phyloP scores from a whole-genome alignment of 1,139 yeast species.

The Saccharomyces uvarum region DNA sequence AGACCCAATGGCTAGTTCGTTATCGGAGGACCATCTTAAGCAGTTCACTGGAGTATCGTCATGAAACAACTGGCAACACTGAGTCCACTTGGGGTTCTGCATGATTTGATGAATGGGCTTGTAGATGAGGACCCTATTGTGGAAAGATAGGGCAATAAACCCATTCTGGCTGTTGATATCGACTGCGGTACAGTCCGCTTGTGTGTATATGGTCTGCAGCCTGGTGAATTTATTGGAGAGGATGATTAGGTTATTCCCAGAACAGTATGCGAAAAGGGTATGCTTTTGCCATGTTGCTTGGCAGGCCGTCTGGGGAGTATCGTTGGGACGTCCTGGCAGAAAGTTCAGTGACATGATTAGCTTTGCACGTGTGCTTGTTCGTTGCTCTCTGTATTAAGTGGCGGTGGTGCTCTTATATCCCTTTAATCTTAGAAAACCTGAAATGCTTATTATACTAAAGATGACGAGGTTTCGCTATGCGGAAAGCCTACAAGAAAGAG shows the following conservation, averaged over 20 bases:
- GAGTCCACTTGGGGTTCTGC: slow-evolving; percentile 44
- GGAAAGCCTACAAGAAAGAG: background rate
- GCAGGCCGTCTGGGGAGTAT: slow-evolving; percentile 46
- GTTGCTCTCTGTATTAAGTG: background rate
- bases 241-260: slow-evolving; percentile 80
- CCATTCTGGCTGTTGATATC: slow-evolving; percentile 57
- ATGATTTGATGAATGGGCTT: slow-evolving; percentile 37
- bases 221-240: slow-evolving; percentile 43
- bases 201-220: slow-evolving; percentile 71
- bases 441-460: background rate
- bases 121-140: slow-evolving; percentile 30
- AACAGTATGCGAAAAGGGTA: slow-evolving; percentile 65
- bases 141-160: slow-evolving; percentile 37
- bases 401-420: background rate
- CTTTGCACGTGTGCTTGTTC: background rate
- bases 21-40: slow-evolving; percentile 58
- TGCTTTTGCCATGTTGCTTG: slow-evolving; percentile 64
- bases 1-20: slow-evolving; percentile 60
- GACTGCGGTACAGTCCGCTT: slow-evolving; percentile 57
- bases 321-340: slow-evolving; percentile 80
- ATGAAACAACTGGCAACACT: slow-evolving; percentile 33
- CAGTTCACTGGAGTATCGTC: slow-evolving; percentile 41
- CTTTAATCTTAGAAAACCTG: background rate
- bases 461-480: background rate
- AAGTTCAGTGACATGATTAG: slow-evolving; percentile 54